Evolutionary conservation across 306 rosid genomes (phyloP), one percentile per base, ranked within the genome.

Genomic region (Casuarina glauca): DNA sequence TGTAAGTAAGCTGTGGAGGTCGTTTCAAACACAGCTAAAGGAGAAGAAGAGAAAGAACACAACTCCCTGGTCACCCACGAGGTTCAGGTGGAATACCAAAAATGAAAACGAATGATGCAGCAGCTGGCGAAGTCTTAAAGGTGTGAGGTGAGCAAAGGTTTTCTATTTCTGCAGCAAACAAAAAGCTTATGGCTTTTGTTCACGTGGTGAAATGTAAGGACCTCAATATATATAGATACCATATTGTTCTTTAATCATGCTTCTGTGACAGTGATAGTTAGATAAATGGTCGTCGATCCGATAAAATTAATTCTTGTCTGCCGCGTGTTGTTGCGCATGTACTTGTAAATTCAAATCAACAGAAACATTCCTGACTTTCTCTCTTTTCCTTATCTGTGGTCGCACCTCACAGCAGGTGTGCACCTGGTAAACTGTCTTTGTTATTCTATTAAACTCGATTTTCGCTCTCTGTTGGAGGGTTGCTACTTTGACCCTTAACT

Each of bases 271-370:
- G 74, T 73, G 79, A 76, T 43, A 0, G 50, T 39, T 71, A 68
- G 69, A 78, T 10, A 32, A 78, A 68, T 77, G 57, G 13, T 46
- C 7, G 49, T 54, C 49, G 39, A 66, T 61, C 42, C n/a, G 2
- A 72, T 60, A 50, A 77, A 76, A 43, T 26, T 73, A 74, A 55
- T 57, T 20, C 76, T 49, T 43, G 82, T 35, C 73, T 79, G 48
- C 76, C 81, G 64, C 73, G 76, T 76, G 84, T 83, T 71, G 66
- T 64, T 48, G 81, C 75, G 83, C 73, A 66, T 79, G 83, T 76
- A 46, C 44, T 45, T 75, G 13, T 51, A 48, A 70, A 75, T 51
- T 70, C 17, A 15, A 55, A 6, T 39, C 55, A 66, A 79, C 75
- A 26, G 20, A 70, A 75, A 46, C 77, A 44, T 19, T 6, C 39